Conservation (phyloP, 768 basidiomycete genomes). For the Glaciozyma martinii region DNA sequence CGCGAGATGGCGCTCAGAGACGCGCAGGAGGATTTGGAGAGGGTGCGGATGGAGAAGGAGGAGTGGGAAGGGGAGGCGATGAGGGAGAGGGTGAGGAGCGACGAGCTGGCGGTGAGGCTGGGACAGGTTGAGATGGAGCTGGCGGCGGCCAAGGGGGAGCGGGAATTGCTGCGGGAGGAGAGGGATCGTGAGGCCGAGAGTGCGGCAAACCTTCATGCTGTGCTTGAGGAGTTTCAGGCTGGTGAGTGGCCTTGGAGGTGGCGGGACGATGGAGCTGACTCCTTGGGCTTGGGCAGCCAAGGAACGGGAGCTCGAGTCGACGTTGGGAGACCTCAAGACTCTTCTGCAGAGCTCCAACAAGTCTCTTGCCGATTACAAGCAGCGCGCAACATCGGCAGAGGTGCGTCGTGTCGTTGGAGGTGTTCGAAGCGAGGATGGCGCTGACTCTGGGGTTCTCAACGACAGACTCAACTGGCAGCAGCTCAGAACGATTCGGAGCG, state of each 20-base stretch:
- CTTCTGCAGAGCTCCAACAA: conserved; percentile 59
- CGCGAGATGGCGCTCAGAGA: conserved; percentile 76
- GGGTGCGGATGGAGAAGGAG: conserved; percentile 69
- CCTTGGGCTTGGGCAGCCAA: conserved; percentile 52
- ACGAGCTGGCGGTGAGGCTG: conserved; percentile 62
- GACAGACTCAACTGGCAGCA: conserved; percentile 68
- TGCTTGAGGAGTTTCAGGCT: conserved; percentile 88
- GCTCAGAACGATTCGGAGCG: conserved; percentile 56
- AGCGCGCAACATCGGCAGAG: conserved; percentile 79
- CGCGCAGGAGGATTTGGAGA: conserved; percentile 74
- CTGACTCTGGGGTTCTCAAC: not conserved
- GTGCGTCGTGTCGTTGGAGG: conserved; percentile 44
- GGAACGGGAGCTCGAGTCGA: conserved; percentile 78
- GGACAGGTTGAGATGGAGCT: conserved; percentile 53
- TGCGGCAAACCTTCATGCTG: conserved; percentile 74
- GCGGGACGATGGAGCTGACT: conserved; percentile 2
- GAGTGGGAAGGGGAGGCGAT: conserved; percentile 58
- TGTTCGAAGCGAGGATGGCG: not conserved
- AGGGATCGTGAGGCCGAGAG: conserved; percentile 49
- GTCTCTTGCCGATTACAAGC: conserved; percentile 81
- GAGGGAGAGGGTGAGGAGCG: conserved; percentile 60
- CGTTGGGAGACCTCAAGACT: conserved; percentile 69
- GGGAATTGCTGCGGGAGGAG: conserved; percentile 35
- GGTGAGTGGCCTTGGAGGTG: conserved; percentile 48
- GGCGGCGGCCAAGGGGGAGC: conserved; percentile 49